Evolutionary conservation across 148 eudicot genomes (phyloP), one percentile per base, ranked within the genome.

Genomic region (Arbutus unedo): DNA sequence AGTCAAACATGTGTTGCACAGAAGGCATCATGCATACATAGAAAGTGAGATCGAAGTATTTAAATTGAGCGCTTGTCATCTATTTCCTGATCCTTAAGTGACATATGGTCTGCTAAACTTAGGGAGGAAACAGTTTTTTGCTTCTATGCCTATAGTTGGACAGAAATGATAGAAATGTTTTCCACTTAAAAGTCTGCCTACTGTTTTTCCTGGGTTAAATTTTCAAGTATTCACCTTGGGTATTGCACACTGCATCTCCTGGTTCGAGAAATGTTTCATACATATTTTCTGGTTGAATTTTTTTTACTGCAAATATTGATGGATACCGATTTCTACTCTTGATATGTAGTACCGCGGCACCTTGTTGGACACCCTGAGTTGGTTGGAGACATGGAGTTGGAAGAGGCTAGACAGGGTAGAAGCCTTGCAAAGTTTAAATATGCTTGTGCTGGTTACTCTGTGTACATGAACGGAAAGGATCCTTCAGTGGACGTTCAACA

Each of bases 401-500:
- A 91, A 87, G 97, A 95, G 75, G 85, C 94, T 55, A 90, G 90
- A 83, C 90, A 93, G 84, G 98, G 94, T 45, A 90, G 92, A 76
- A 91, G 87, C 81, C 89, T 92, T 41, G 82, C 86, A 2, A 97
- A 94, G 81, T 96, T 94, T 83, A 91, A 83, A 84, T 96, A 94
- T 88, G 93, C 89, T 77, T 94, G 99, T 81, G 86, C 92, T 83
- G 99, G 99, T 82, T 96, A 96, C 86, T 94, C 99, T 18, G 91
- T 94, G 62, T 94, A 87, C 83, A 64, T 89, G 50, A 91, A 93
- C 84, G 83, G 82, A 57, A 91, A 93, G 84, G 84, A 81, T 75
- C 84, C 85, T 71, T 25, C 89, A 8, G 48, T 79, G 71, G 85
- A 86, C 51, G 88, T 62, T 10, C 71, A 66, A 31, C 71, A 66